Evolutionary conservation across 306 rosid species (phyloP), one percentile per base, ranked within the genome.

Genomic region (Cucurbita argyrosperma): DNA sequence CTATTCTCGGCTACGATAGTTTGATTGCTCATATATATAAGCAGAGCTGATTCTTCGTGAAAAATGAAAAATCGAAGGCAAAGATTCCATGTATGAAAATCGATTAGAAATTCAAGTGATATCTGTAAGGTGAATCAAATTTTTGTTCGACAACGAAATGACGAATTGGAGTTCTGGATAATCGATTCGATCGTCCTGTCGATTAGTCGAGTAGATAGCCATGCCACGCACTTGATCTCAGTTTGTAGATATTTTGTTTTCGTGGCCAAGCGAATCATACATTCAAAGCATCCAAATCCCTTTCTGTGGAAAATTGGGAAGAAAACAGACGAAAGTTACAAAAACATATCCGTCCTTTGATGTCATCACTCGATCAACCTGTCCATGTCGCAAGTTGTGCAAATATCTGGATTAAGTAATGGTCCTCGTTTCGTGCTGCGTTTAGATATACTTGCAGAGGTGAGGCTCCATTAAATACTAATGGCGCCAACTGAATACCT

Each of bases 381-480:
- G 73, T 67, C 56, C 5, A 18, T 35, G 7, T 68, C 73, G 40
- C 73, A 68, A 68, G 42, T 68, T 46, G 73, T 21, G 40, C 19
- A 68, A 68, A 68, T 68, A 68, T 68, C 73, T 68, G 39, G 73
- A 68, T 47, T 7, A 68, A 68, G 56, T 21, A 18, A 43, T 68
- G 56, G 73, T 4, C 21, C 55, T 68, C 73, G 42, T 68, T 68
- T 67, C 54, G 55, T 21, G 8, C 72, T 68, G 19, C 19, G 42
- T 68, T 68, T 46, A 68, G 73, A 68, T 46, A 46, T 68, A 47
- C 40, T 68, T 68, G 56, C 42, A 21, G 40, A 1, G 11, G 26
- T 13, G 49, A 14, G 38, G 13, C 56, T 13, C 55, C 73, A 46
- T 46, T 50, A 68, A 19, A 67, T 64, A 64, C 71, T 43, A 43